Percentiles rank a stretch among this genome's conserved stretches.
These are phyloP conservation scores for Cladosporium sp. DNA, from an alignment of 2,329 filamentous ascomycete species.

Conservation along the genomic window DNA sequence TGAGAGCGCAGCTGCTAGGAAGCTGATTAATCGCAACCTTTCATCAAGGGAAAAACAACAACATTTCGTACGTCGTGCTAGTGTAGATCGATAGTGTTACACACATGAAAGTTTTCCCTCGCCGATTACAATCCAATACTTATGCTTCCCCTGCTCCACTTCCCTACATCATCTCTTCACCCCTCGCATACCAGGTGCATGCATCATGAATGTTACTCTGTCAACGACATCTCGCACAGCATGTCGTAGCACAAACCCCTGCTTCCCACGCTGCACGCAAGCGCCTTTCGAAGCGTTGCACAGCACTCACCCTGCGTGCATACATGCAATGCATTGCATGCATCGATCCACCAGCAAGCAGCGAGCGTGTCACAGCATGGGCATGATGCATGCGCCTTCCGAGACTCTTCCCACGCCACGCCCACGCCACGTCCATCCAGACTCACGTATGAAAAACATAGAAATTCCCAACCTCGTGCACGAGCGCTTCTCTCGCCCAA, in stretches of 20 bases:
- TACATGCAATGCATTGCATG: neutral
- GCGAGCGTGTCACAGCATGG: conserved; percentile 1
- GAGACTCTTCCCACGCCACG: neutral
- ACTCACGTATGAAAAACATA: neutral
- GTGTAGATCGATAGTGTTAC: neutral
- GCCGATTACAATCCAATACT: neutral
- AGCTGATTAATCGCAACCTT: neutral
- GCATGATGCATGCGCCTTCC: neutral
- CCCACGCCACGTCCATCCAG: neutral
- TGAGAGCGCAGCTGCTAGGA: neutral
- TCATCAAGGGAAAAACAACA: neutral
- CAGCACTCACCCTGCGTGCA: neutral
- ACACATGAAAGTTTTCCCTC: neutral
- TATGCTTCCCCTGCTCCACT: neutral
- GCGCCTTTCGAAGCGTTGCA: conserved; percentile 17
- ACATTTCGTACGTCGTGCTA: neutral
- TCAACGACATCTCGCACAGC: neutral
- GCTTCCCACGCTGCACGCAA: conserved; percentile 7
- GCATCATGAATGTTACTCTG: neutral
- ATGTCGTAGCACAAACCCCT: neutral
- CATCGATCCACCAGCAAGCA: neutral
- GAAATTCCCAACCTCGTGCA: neutral
- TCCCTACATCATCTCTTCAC: neutral
- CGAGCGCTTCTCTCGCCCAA: neutral
- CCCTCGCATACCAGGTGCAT: neutral